Evolutionary conservation across 2,329 filamentous ascomycete species (phyloP).

Genomic region (Fusarium haematococcum): DNA sequence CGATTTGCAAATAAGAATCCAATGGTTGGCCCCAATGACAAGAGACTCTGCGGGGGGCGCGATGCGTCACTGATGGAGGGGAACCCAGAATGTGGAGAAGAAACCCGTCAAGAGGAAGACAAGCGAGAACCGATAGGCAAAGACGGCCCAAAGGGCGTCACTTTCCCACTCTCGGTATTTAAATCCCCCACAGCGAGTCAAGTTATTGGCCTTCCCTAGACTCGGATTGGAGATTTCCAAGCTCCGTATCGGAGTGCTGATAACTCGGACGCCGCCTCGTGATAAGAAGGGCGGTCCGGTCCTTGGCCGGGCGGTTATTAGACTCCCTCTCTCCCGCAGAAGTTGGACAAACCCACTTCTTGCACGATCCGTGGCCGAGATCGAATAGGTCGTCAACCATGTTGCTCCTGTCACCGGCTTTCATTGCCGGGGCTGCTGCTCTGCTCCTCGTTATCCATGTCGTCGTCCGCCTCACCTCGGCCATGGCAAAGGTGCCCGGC

Average conservation of each 20-base stretch:
- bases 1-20: conserved; percentile 24
- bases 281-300: conserved; percentile 34
- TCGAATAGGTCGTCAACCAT: conserved; percentile 23
- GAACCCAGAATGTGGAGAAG: conserved; percentile 26
- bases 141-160: conserved; percentile 7
- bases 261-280: conserved; percentile 12
- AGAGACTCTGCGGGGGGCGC: neutral
- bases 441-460: conserved; percentile 44
- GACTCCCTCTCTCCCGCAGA: neutral
- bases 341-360: neutral
- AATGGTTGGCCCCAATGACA: conserved; percentile 10
- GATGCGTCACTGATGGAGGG: neutral
- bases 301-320: neutral
- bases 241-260: conserved; percentile 7
- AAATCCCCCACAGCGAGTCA: conserved; percentile 24
- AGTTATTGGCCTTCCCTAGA: conserved; percentile 13
- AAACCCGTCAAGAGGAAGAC: neutral
- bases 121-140: conserved; percentile 15
- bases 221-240: conserved; percentile 25
- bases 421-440: conserved; percentile 36
- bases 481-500: conserved; percentile 59
- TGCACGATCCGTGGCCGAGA: neutral
- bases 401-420: conserved; percentile 46
- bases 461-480: conserved; percentile 47
- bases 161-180: neutral